Evolutionary conservation across 257 asterid species (phyloP).

Genomic region (Thymus mandschuricus): DNA sequence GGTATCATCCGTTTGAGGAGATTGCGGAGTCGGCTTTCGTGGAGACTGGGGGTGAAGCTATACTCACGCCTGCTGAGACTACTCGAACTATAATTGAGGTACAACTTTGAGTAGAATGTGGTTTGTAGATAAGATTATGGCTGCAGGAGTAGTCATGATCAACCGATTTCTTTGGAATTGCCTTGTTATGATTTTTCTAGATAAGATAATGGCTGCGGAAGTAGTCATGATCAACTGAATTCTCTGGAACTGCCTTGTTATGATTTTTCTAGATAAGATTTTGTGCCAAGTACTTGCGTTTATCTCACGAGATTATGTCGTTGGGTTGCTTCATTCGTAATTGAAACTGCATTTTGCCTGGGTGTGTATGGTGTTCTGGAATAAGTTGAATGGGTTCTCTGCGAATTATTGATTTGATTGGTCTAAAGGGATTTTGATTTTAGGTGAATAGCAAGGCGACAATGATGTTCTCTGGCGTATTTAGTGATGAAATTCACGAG

Average conservation of each 20-base stretch:
- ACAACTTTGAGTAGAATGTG: slow-evolving; percentile 17
- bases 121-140: not conserved
- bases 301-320: too few relatives aligned
- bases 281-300: not conserved
- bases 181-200: not conserved
- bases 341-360: not conserved
- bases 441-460: slow-evolving; percentile 95
- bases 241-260: too few relatives aligned
- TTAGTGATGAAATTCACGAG: slow-evolving; percentile 78
- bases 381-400: slow-evolving; percentile 1
- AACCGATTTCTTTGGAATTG: not conserved
- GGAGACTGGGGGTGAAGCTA: slow-evolving; percentile 60
- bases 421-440: slow-evolving; percentile 33
- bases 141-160: not conserved
- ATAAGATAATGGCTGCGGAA: not conserved
- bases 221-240: too few relatives aligned
- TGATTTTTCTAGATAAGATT: not conserved
- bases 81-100: slow-evolving; percentile 86
- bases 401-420: slow-evolving; percentile 36
- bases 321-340: not conserved
- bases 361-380: not conserved
- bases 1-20: slow-evolving; percentile 97
- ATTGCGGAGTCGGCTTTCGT: slow-evolving; percentile 62
- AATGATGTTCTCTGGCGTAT: slow-evolving; percentile 80
- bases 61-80: slow-evolving; percentile 80